These are phyloP conservation scores for Cercospora sp. DNA, from an alignment of 2,329 filamentous ascomycete genomes.

Conservation along the genomic window DNA sequence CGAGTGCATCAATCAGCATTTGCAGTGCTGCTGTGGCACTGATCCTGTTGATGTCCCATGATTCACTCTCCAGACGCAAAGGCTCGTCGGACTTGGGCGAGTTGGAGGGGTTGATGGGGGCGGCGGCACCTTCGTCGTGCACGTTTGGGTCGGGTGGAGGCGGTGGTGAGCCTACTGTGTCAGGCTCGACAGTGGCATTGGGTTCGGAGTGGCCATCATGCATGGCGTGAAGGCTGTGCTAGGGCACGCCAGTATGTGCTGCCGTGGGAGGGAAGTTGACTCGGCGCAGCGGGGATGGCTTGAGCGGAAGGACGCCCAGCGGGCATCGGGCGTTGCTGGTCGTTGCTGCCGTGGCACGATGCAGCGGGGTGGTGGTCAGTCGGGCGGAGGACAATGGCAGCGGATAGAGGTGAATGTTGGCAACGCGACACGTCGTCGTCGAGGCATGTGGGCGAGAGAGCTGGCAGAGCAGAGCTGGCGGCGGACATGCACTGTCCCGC, in stretches of 20 bases:
- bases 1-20: conserved; percentile 64
- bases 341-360: neutral
- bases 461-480: neutral
- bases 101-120: conserved; percentile 19
- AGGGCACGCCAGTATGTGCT: neutral
- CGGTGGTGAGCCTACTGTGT: conserved; percentile 23
- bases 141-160: conserved; percentile 34
- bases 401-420: neutral
- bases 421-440: neutral
- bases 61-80: conserved; percentile 37
- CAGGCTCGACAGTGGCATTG: neutral
- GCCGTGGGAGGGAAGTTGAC: neutral
- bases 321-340: neutral
- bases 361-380: neutral
- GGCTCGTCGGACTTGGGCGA: conserved; percentile 33
- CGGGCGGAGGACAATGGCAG: neutral
- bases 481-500: neutral
- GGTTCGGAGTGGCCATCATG: neutral
- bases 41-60: conserved; percentile 71
- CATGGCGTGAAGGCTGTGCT: neutral
- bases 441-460: neutral
- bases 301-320: neutral
- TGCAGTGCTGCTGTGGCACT: conserved; percentile 73
- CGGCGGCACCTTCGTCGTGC: conserved; percentile 28
- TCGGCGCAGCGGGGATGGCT: neutral